These are phyloP conservation scores for Ensete glaucum DNA, from an alignment of 176 grass and related monocot genomes.

Conservation along the genomic window DNA sequence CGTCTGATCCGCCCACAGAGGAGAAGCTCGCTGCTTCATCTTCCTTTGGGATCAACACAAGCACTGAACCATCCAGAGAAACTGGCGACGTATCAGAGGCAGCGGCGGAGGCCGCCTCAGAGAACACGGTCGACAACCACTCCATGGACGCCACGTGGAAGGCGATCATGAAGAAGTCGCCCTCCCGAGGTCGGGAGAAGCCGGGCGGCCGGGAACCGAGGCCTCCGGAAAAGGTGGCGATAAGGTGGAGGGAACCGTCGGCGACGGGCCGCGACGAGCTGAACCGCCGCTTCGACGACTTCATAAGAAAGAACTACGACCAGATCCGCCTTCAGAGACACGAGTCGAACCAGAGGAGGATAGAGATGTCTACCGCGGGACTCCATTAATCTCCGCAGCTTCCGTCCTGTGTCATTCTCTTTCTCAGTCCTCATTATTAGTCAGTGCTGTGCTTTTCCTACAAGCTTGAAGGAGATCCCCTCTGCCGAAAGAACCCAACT, in stretches of 20 bases:
- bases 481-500: neutral
- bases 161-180: conserved; percentile 25
- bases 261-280: neutral
- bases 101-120: neutral
- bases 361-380: neutral
- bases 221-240: neutral
- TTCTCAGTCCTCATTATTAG: neutral
- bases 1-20: neutral
- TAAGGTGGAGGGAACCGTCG: neutral
- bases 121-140: neutral
- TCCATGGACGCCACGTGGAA: neutral
- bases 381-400: neutral
- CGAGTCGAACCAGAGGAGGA: neutral
- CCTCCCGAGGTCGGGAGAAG: conserved; percentile 13
- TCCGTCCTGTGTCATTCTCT: neutral
- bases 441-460: neutral
- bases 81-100: neutral
- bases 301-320: neutral
- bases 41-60: conserved; percentile 5
- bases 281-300: conserved; percentile 1
- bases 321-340: conserved; percentile 3
- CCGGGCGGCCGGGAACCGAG: neutral
- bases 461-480: neutral
- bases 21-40: conserved; percentile 16
- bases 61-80: conserved; percentile 8